phyloP scores from a whole-genome alignment of 2,329 filamentous ascomycete species.

The Mariannaea elegans region DNA sequence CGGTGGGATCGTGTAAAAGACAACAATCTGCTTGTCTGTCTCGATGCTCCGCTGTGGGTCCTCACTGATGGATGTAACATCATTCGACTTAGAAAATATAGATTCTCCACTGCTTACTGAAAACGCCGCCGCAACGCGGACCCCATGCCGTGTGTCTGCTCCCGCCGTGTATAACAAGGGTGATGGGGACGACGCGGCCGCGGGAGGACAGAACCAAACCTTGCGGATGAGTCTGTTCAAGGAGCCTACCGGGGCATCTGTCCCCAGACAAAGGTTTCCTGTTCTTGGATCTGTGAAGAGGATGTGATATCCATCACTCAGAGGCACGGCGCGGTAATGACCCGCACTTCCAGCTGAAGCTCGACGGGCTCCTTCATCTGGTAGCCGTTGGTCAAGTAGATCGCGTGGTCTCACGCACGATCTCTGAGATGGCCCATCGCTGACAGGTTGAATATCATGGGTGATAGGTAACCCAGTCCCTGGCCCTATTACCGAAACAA shows the following conservation, averaged over 20 bases:
- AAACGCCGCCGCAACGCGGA: conserved; percentile 67
- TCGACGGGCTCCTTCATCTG: conserved; percentile 29
- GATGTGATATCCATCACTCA: conserved; percentile 72
- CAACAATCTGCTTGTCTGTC: conserved; percentile 52
- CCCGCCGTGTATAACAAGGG: conserved; percentile 65
- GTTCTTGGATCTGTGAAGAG: conserved; percentile 70
- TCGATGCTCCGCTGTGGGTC: conserved; percentile 16
- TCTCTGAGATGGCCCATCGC: conserved; percentile 24
- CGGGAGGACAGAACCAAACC: conserved; percentile 58
- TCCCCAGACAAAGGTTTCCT: conserved; percentile 66
- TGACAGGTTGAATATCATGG: conserved; percentile 22
- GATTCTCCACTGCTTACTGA: conserved; percentile 37
- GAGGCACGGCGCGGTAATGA: conserved; percentile 69
- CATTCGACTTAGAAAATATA: conserved; percentile 10
- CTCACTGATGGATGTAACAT: conserved; percentile 8
- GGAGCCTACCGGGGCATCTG: conserved; percentile 64
- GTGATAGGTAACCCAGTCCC: conserved; percentile 19
- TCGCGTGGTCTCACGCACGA: conserved; percentile 25
- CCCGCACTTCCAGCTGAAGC: conserved; percentile 59
- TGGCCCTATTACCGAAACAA: conserved; percentile 30
- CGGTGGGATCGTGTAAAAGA: conserved; percentile 68
- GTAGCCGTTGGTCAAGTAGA: conserved; percentile 25
- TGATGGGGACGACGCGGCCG: conserved; percentile 39
- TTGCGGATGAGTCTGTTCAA: conserved; percentile 64
- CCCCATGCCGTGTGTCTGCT: conserved; percentile 64